phyloP scores from a whole-genome alignment of 2,329 filamentous ascomycete genomes.

The Myriosclerotinia duriaeana region DNA sequence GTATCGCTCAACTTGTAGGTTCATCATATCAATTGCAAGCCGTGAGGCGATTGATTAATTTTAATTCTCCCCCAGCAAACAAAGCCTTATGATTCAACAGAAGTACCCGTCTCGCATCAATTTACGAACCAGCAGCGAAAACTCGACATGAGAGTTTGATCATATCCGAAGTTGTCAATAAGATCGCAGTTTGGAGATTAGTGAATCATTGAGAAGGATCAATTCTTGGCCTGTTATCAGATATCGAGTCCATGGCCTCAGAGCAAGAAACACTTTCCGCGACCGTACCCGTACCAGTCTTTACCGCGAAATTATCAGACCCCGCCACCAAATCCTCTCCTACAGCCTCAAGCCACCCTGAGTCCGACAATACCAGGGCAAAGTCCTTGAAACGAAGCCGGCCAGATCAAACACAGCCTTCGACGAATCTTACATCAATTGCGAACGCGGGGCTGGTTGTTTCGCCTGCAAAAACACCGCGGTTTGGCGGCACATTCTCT shows the following conservation, averaged over 20 bases:
- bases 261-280: conserved; percentile 34
- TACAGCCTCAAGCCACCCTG: conserved; percentile 25
- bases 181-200: conserved; percentile 24
- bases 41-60: conserved; percentile 10
- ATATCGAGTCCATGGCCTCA: conserved; percentile 36
- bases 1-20: conserved; percentile 21
- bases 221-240: neutral
- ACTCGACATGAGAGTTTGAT: conserved; percentile 36
- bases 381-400: conserved; percentile 40
- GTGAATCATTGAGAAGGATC: conserved; percentile 9
- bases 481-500: conserved; percentile 40
- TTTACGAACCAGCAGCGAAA: conserved; percentile 21
- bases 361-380: conserved; percentile 31
- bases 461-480: conserved; percentile 40
- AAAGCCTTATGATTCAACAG: conserved; percentile 29
- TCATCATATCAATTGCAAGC: conserved; percentile 13
- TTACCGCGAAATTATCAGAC: conserved; percentile 33
- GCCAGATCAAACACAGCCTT: conserved; percentile 33
- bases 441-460: conserved; percentile 36
- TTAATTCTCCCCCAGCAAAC: conserved; percentile 26
- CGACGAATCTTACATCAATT: conserved; percentile 33
- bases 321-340: conserved; percentile 29
- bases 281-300: conserved; percentile 32
- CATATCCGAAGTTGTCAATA: conserved; percentile 25
- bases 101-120: conserved; percentile 26